Evolutionary conservation across 2,329 filamentous ascomycete species (phyloP).

Genomic region (Colletotrichum tofieldiae): DNA sequence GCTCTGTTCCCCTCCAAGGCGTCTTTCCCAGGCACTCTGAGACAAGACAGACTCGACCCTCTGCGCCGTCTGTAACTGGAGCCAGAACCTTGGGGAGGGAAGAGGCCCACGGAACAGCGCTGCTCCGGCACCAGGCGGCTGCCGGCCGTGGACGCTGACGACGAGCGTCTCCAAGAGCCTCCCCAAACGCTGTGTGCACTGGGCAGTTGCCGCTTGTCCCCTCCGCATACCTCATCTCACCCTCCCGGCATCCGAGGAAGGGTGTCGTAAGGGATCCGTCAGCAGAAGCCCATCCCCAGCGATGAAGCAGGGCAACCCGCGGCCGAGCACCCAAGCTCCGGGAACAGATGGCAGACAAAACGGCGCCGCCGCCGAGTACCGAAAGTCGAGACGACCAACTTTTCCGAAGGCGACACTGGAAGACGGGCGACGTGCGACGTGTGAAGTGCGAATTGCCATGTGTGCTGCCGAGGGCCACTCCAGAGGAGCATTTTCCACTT

Average conservation of each 20-base stretch:
- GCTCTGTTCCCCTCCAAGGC: slow-evolving; percentile 34
- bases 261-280: not conserved
- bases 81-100: slow-evolving; percentile 40
- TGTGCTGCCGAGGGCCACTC: not conserved
- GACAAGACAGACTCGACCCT: slow-evolving; percentile 20
- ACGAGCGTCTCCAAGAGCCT: slow-evolving; percentile 1
- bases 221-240: not conserved
- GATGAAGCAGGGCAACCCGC: not conserved
- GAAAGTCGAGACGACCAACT: not conserved
- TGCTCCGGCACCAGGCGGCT: slow-evolving; percentile 37
- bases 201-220: not conserved
- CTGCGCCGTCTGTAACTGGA: slow-evolving; percentile 35
- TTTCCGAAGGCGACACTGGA: not conserved
- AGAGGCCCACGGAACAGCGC: slow-evolving; percentile 31
- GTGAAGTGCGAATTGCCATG: too few relatives aligned
- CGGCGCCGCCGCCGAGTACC: not conserved
- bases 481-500: not conserved
- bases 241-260: not conserved
- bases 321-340: not conserved
- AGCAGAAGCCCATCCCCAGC: not conserved
- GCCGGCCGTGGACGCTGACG: slow-evolving; percentile 35
- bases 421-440: too few relatives aligned
- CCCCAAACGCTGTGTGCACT: not conserved
- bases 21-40: slow-evolving; percentile 11
- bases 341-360: not conserved